Evolutionary conservation across 202 grass and related monocot species (phyloP), one percentile per base, ranked within the genome.

Genomic region (Elaeis oleifera): DNA sequence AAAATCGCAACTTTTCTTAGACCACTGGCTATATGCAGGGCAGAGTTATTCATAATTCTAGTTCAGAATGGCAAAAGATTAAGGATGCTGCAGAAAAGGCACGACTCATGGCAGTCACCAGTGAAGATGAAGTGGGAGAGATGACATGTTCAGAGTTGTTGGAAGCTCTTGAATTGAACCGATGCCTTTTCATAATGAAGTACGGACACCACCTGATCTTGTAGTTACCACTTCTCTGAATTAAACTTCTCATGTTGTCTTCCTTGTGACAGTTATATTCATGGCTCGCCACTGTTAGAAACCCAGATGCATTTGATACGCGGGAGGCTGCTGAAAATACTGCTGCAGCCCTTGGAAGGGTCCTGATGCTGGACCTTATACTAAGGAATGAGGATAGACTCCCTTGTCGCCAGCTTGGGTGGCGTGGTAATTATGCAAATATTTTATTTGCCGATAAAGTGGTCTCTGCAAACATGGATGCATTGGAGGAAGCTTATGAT

Each of bases 161-260:
- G 65, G 87, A 96, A 80, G 86, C 81, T 56, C 87, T 96, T 13
- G 91, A 96, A 72, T 69, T 96, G 50, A 96, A 79, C 36, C 81
- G 91, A 49, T 96, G 91, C 68, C 74, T 96, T 67, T 85, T 88
- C 68, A 64, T 96, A 36, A 96, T 96, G 91, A 96, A 90, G 91
- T 96, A 90, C 23, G 67, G 18, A 16, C 15, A 21, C 19, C 57
- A 68, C 29, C 54, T 68, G 28, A 22, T 73, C 24, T 36, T 5
- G 29, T 68, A 39, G 5, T 39, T 16, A 23, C 9, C 1, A 13
- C 36, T 44, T 13, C 36, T 44, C 8, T 44, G 36, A 44, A 44
- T 44, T 44, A 13, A 44, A 44, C 36, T 9, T 13, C 36, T 44
- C 36, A 44, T 13, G 2, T 44, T 2, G 36, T 44, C 6, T 44